phyloP scores from a whole-genome alignment of 139 green algal species.

The Helicosporidium sp. region DNA sequence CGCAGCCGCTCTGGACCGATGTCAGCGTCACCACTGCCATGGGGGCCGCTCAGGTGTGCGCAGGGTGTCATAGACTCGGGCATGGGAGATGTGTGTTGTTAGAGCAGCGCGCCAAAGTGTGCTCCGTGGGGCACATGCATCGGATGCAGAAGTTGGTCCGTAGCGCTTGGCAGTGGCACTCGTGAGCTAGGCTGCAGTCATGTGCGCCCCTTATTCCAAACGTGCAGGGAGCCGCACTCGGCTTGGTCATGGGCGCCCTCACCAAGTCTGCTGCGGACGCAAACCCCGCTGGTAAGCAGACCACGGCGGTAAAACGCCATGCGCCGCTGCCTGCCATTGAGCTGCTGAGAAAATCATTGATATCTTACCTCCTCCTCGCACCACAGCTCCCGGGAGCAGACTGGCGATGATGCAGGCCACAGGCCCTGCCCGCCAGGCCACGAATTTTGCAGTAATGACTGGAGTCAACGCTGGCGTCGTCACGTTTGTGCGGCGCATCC shows the following conservation, averaged over 20 bases:
- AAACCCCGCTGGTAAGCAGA: too few species aligned
- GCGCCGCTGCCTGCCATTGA: too few species aligned
- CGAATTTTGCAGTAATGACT: conserved; percentile 88
- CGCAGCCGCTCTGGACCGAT: conserved; percentile 38
- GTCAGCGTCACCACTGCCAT: conserved; percentile 24
- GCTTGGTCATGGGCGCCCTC: too few species aligned
- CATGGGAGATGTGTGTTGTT: not conserved
- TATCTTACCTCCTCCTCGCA: not conserved
- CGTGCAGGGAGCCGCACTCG: too few species aligned
- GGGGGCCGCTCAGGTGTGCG: conserved; percentile 9
- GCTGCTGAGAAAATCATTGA: not conserved
- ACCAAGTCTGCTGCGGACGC: too few species aligned
- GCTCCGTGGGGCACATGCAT: not conserved
- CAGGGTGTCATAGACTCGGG: not conserved
- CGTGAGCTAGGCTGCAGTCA: conserved; percentile 28
- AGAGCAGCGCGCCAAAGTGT: not conserved
- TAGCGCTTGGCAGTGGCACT: conserved; percentile 42
- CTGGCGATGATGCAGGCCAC: not conserved
- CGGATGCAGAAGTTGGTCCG: not conserved
- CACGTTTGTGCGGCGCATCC: conserved; percentile 43
- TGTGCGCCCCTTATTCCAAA: too few species aligned
- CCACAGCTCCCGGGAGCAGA: not conserved
- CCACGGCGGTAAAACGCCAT: too few species aligned
- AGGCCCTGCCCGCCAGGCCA: conserved; percentile 31
- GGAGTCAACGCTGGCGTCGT: conserved; percentile 62